Percentiles rank a stretch among this genome's conserved stretches.
Conservation (phyloP, 2,329 filamentous ascomycete genomes). For the Blastomyces parvus region DNA sequence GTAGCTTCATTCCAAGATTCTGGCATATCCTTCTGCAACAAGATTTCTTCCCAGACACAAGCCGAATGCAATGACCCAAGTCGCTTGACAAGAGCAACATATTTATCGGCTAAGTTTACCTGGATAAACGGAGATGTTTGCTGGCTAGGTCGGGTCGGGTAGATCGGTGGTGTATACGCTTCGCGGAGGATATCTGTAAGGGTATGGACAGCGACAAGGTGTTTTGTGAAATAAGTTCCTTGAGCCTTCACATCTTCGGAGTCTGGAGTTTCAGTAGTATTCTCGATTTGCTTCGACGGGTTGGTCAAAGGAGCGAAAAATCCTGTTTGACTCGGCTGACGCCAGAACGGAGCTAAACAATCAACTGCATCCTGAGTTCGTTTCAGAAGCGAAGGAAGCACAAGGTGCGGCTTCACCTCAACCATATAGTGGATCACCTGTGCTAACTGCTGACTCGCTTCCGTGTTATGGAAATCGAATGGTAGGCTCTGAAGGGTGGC, state of each 20-base stretch:
- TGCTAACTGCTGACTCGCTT: slow-evolving; percentile 60
- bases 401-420: slow-evolving; percentile 69
- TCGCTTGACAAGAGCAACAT: slow-evolving; percentile 60
- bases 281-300: slow-evolving; percentile 17
- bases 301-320: slow-evolving; percentile 61
- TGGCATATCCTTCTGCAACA: slow-evolving; percentile 64
- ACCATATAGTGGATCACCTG: slow-evolving; percentile 67
- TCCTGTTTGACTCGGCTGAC: slow-evolving; percentile 42
- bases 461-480: slow-evolving; percentile 58
- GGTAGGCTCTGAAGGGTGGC: slow-evolving; percentile 72
- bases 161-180: slow-evolving; percentile 57
- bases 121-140: slow-evolving; percentile 58
- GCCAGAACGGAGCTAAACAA: slow-evolving; percentile 56
- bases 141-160: slow-evolving; percentile 52
- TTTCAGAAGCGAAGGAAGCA: slow-evolving; percentile 69
- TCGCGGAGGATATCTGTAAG: slow-evolving; percentile 66
- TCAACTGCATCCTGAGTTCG: slow-evolving; percentile 63
- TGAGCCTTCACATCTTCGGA: slow-evolving; percentile 38
- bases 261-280: slow-evolving; percentile 16
- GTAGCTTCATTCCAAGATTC: slow-evolving; percentile 45
- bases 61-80: slow-evolving; percentile 70
- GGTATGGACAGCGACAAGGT: slow-evolving; percentile 65
- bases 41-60: slow-evolving; percentile 75
- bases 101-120: slow-evolving; percentile 78
- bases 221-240: slow-evolving; percentile 70